A percentile compares a stretch with the other conserved stretches of the same genome.
These are phyloP conservation scores for Clathrus columnatus DNA, from an alignment of 768 basidiomycete genomes.

Conservation along the genomic window DNA sequence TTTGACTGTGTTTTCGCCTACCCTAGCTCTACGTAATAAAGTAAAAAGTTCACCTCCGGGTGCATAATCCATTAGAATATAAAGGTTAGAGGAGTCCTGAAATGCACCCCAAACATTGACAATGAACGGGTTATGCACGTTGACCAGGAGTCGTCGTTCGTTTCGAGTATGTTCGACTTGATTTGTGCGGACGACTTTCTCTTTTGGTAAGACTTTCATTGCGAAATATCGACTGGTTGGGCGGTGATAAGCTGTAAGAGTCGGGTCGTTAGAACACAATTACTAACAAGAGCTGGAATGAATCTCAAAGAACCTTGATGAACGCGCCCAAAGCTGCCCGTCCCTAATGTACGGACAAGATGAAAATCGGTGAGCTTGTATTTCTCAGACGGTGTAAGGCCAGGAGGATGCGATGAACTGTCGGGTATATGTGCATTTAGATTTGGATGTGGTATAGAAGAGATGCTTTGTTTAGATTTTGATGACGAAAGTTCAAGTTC, in stretches of 20 bases:
- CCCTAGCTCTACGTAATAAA: conserved; percentile 81
- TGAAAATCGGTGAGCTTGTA: conserved; percentile 72
- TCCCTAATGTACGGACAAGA: conserved; percentile 79
- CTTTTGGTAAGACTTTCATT: conserved; percentile 90
- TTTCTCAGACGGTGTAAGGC: conserved; percentile 22
- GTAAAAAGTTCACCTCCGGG: conserved; percentile 97
- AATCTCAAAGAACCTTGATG: conserved; percentile 55
- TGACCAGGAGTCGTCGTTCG: conserved; percentile 79
- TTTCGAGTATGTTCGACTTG: conserved; percentile 98
- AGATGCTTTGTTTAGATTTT: conserved; percentile 5
- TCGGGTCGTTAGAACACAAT: not conserved
- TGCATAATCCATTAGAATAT: conserved; percentile 97
- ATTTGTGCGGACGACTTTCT: conserved; percentile 85
- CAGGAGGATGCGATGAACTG: not conserved
- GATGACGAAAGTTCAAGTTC: conserved; percentile 4
- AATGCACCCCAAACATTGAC: conserved; percentile 95
- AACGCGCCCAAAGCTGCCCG: conserved; percentile 96
- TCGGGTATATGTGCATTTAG: not conserved
- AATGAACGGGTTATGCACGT: conserved; percentile 86
- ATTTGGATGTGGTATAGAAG: not conserved
- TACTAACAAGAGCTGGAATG: conserved; percentile 8
- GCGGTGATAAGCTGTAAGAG: conserved; percentile 67
- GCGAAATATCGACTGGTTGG: conserved; percentile 96
- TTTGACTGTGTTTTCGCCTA: conserved; percentile 29
- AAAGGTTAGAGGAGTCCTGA: conserved; percentile 86